phyloP scores from a whole-genome alignment of 768 basidiomycete genomes.

The Rhizopogon vesiculosus region DNA sequence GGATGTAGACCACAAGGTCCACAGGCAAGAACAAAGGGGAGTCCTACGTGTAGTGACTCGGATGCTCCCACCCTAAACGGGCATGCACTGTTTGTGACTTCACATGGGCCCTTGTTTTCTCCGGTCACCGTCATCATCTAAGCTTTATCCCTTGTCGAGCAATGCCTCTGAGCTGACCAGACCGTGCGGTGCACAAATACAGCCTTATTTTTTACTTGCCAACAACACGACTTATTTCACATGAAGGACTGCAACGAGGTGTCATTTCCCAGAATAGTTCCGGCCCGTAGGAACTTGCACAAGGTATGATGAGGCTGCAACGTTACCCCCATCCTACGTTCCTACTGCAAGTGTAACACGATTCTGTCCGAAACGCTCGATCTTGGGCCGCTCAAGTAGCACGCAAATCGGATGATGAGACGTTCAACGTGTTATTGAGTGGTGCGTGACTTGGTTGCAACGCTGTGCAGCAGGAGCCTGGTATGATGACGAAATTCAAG shows the following conservation, averaged over 20 bases:
- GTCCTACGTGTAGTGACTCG: not conserved
- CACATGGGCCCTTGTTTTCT: not conserved
- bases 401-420: not conserved
- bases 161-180: not conserved
- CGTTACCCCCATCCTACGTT: not conserved
- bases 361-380: not conserved
- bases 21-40: conserved; percentile 1
- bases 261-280: not conserved
- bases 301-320: not conserved
- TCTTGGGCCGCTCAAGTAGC: not conserved
- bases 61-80: not conserved
- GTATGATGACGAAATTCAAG: too few species aligned
- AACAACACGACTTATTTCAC: not conserved
- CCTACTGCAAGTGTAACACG: not conserved
- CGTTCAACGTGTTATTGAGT: not conserved
- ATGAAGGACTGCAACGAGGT: conserved; percentile 1
- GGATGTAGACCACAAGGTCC: not conserved
- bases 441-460: too few species aligned
- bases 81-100: not conserved
- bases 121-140: not conserved
- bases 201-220: not conserved
- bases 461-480: too few species aligned
- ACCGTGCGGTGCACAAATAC: not conserved
- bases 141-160: not conserved
- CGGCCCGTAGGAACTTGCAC: not conserved